phyloP scores from a whole-genome alignment of 805 yeast species.

The Ogataea pini region DNA sequence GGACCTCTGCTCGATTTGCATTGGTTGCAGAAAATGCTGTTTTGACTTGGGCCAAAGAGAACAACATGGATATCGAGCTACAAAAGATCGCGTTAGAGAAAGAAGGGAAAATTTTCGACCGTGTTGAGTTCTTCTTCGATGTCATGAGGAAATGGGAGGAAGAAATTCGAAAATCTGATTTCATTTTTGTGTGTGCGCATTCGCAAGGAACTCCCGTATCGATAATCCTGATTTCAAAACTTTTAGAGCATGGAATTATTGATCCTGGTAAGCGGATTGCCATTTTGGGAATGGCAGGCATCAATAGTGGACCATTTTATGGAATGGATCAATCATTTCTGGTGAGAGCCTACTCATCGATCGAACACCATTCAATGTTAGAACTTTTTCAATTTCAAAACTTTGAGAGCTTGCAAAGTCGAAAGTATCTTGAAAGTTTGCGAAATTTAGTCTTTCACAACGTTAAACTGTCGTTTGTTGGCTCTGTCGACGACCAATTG shows the following conservation, averaged over 20 bases:
- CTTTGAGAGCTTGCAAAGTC: constrained; percentile 68
- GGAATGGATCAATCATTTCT: constrained; percentile 84
- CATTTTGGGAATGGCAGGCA: constrained; percentile 91
- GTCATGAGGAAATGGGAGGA: constrained; percentile 66
- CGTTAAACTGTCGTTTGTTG: constrained; percentile 78
- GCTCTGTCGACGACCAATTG: constrained; percentile 89
- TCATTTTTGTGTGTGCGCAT: constrained; percentile 88
- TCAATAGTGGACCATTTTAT: constrained; percentile 89
- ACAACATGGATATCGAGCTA: constrained; percentile 49
- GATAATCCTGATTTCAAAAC: constrained; percentile 69
- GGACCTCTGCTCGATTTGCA: constrained; percentile 89
- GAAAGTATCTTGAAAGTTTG: constrained; percentile 67
- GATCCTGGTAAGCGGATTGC: constrained; percentile 55
- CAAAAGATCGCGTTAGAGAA: constrained; percentile 92
- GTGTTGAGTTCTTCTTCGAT: constrained; percentile 79
- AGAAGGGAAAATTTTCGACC: constrained; percentile 85
- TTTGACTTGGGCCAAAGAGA: constrained; percentile 60
- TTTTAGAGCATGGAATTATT: constrained; percentile 61
- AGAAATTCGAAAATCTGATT: constrained; percentile 59
- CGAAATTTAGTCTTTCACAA: constrained; percentile 65
- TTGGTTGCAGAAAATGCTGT: constrained; percentile 85
- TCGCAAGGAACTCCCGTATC: constrained; percentile 97
- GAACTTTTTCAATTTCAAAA: constrained; percentile 90
- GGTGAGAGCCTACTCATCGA: constrained; percentile 84
- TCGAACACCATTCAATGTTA: constrained; percentile 81